These are phyloP conservation scores for Chrysanthemum seticuspe DNA, from an alignment of 129 eudicot species.

Conservation along the genomic window DNA sequence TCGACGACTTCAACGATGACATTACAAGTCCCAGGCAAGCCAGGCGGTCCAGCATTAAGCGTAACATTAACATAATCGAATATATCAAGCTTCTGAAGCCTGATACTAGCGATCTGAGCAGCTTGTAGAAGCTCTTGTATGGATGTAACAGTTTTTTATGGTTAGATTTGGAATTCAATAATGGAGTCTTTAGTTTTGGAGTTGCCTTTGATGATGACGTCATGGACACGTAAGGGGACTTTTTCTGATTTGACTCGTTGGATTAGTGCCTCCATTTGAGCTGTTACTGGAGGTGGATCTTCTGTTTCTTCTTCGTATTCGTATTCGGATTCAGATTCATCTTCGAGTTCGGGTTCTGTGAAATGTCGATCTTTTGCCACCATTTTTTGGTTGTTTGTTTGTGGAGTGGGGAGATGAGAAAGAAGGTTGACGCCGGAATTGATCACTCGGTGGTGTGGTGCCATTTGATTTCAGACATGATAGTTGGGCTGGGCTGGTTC, in stretches of 20 bases:
- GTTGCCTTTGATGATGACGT: constrained; percentile 82
- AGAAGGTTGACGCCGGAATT: constrained; percentile 17
- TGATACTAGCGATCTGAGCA: constrained; percentile 49
- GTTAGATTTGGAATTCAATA: constrained; percentile 62
- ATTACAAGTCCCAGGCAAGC: constrained; percentile 76
- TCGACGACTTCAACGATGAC: constrained; percentile 73
- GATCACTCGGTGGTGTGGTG: neutral
- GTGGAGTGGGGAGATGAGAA: neutral
- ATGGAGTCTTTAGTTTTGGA: constrained; percentile 62
- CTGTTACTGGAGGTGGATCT: constrained; percentile 19
- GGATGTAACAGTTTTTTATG: constrained; percentile 43
- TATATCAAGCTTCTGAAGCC: constrained; percentile 58
- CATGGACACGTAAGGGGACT: constrained; percentile 73
- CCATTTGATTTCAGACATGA: neutral
- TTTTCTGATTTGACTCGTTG: constrained; percentile 52
- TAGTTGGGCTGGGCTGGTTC: constrained; percentile 14
- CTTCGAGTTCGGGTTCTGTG: constrained; percentile 18
- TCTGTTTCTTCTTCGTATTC: constrained; percentile 31
- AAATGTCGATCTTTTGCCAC: constrained; percentile 18
- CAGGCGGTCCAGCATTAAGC: constrained; percentile 82
- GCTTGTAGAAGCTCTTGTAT: constrained; percentile 78
- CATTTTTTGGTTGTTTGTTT: constrained; percentile 25
- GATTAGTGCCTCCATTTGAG: constrained; percentile 41
- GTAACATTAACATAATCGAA: constrained; percentile 73
- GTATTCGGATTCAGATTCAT: no score